A percentile compares a stretch with the other conserved stretches of the same genome.
These are phyloP conservation scores for Angomonas deanei DNA, from an alignment of 208 protist genomes.

Conservation along the genomic window DNA sequence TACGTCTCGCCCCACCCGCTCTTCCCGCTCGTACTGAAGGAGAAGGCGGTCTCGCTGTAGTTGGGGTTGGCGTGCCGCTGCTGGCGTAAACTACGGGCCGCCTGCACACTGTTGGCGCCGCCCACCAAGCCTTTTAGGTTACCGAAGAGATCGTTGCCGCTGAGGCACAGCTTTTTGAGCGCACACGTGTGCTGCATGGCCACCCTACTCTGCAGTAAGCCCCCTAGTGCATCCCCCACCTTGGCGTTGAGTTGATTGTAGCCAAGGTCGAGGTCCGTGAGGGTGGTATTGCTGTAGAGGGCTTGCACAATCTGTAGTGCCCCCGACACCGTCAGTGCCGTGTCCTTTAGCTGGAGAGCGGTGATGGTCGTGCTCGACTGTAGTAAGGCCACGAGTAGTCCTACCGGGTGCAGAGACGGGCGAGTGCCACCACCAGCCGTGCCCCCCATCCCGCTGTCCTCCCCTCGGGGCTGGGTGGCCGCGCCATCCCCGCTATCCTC, in stretches of 20 bases:
- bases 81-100: neutral
- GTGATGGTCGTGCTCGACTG: conserved; percentile 39
- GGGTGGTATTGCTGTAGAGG: conserved; percentile 31
- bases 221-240: conserved; percentile 57
- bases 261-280: conserved; percentile 62
- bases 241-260: conserved; percentile 49
- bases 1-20: neutral
- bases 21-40: neutral
- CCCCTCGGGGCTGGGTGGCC: neutral
- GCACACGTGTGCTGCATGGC: conserved; percentile 21
- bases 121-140: neutral
- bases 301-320: conserved; percentile 53
- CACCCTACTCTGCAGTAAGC: conserved; percentile 42
- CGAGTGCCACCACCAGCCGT: neutral
- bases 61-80: neutral
- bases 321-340: conserved; percentile 36
- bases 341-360: conserved; percentile 49
- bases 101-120: neutral
- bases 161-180: conserved; percentile 54
- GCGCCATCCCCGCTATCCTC: neutral
- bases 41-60: neutral
- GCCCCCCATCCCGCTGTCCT: neutral
- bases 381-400: conserved; percentile 62
- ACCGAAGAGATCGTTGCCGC: conserved; percentile 58
- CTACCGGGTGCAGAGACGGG: conserved; percentile 34